Base-by-base conservation (phyloP, 441 rosid species). In the Arabidopsis hybrid region DNA sequence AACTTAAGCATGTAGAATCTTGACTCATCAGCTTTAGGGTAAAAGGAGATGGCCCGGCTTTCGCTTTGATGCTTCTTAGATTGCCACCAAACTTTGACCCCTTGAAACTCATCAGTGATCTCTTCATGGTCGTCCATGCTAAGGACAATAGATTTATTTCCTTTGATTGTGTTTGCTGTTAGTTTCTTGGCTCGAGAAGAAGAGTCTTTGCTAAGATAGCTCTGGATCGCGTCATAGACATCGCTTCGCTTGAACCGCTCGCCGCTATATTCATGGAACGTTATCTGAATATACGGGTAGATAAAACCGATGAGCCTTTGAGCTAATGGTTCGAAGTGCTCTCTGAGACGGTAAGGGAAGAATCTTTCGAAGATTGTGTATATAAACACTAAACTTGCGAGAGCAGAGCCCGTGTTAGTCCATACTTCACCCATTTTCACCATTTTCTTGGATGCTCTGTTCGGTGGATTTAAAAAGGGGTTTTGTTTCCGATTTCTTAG, bases 121-220 rank as follows among this genome's bases (percentile, higher is more conserved):
- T 88, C 91, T 78, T 91, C 93, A 6, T 81, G 18, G 49, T 88
- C 93, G 57, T 88, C 93, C 86, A 91, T 84, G 69, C 85, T 85
- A 0, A 91, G 84, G 43, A 84, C 84, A 14, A 89, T 73, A 60
- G 89, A 76, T 36, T 82, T 85, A 57, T 65, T 85, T 84, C 73
- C 83, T 82, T 69, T 84, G 16, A 68, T 71, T 3, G 81, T 72
- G 14, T 89, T 90, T 0, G 89, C 96, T 4, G 4, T 75, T 53
- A 75, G 67, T 35, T 67, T 75, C 50, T 60, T 75, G 63, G 79
- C 74, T 40, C 68, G 69, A 51, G 73, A 50, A 60, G 73, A 59
- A 31, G 74, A 68, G 21, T 75, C 73, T 66, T 67, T 60, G 7
- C 78, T 67, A 31, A 74, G 51, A 58, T 75, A 75, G 36, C 11